Conservation (phyloP, 192 early-diverging fungal genomes). For the Phlyctochytrium arcticum region DNA sequence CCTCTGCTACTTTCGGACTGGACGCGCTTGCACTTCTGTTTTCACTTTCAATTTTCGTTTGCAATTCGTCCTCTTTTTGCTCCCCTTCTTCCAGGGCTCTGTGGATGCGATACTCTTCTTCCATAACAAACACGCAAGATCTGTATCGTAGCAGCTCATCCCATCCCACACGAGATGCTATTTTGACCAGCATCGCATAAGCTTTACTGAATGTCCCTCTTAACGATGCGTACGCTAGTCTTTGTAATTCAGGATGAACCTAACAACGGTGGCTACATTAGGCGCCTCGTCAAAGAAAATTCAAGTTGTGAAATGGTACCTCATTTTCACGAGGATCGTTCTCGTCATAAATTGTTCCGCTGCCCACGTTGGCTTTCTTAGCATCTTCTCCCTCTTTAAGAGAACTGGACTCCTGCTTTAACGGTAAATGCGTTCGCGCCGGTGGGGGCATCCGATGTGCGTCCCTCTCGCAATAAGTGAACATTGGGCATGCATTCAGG, state of each 20-base stretch:
- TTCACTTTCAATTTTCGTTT: conserved; percentile 7
- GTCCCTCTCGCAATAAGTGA: conserved; percentile 84
- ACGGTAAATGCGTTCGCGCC: conserved; percentile 81
- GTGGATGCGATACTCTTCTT: conserved; percentile 88
- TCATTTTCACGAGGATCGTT: conserved; percentile 53
- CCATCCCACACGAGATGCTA: conserved; percentile 89
- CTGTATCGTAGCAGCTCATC: conserved; percentile 86
- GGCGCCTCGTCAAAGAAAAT: neutral
- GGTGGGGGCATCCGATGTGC: conserved; percentile 88
- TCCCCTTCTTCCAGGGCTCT: conserved; percentile 67
- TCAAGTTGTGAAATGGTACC: conserved; percentile 18
- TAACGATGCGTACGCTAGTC: conserved; percentile 83
- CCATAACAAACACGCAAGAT: conserved; percentile 96
- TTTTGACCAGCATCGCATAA: conserved; percentile 74
- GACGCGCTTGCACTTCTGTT: neutral
- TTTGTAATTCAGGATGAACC: conserved; percentile 65
- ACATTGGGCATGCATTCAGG: conserved; percentile 99
- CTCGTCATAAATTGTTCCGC: conserved; percentile 43
- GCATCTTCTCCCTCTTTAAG: conserved; percentile 32
- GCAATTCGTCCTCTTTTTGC: conserved; percentile 30
- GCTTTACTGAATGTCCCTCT: conserved; percentile 92
- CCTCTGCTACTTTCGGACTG: neutral
- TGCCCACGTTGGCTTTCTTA: conserved; percentile 32
- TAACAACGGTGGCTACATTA: conserved; percentile 4
- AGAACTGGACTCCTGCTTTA: conserved; percentile 71